These are phyloP conservation scores for Sphagnum magellanicum DNA, from an alignment of 228 moss, liverwort and hornwort species.

Conservation along the genomic window DNA sequence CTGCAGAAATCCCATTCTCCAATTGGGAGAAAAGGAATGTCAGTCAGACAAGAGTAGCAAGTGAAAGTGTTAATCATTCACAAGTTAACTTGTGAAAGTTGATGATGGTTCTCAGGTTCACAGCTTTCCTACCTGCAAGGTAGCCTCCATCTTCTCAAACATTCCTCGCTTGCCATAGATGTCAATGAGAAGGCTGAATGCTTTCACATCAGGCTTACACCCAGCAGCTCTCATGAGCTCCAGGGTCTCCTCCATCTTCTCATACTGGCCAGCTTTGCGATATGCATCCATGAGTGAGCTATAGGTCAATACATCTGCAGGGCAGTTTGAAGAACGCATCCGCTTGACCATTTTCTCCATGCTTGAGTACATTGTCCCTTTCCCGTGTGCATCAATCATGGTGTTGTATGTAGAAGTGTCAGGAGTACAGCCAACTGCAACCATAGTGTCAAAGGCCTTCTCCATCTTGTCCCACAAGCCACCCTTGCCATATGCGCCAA, in stretches of 20 bases:
- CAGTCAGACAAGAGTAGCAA: too few relatives aligned
- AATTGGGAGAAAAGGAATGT: too few relatives aligned
- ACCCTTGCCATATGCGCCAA: conserved; percentile 61
- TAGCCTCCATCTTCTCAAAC: conserved; percentile 76
- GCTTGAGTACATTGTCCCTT: conserved; percentile 37
- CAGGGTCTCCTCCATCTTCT: conserved; percentile 59
- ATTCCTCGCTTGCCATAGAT: conserved; percentile 67
- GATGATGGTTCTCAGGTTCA: neutral
- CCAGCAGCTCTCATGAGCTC: conserved; percentile 49
- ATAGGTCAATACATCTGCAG: conserved; percentile 58
- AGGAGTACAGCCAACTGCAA: conserved; percentile 44
- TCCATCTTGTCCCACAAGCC: conserved; percentile 58
- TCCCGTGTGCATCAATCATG: conserved; percentile 74
- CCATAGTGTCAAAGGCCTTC: conserved; percentile 51
- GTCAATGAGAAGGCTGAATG: conserved; percentile 69
- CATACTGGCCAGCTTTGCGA: conserved; percentile 45
- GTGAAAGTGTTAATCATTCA: too few relatives aligned
- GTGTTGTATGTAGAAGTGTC: conserved; percentile 64
- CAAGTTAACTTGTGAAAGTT: too few relatives aligned
- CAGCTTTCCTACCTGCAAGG: conserved; percentile 32
- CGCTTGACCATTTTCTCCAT: conserved; percentile 54
- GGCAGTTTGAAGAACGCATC: conserved; percentile 41
- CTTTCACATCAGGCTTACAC: conserved; percentile 67
- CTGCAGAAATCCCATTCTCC: conserved; percentile 5
- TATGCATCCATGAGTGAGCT: conserved; percentile 72